Evolutionary conservation across 345 rosid genomes (phyloP).

Genomic region (Anacardium occidentale): DNA sequence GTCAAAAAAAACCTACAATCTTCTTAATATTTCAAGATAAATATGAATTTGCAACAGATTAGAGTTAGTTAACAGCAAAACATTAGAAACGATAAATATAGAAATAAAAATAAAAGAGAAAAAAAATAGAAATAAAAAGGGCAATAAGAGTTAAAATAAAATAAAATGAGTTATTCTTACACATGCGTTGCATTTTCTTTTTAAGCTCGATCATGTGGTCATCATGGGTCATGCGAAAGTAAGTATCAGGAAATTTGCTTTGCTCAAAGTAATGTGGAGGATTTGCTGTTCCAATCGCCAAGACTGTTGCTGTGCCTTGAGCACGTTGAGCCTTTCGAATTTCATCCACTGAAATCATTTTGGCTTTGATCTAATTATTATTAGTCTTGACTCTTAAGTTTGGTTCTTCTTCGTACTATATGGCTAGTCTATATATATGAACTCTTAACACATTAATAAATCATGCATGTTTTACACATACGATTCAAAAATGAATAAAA

Average conservation of each 20-base stretch:
- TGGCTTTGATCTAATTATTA: no score
- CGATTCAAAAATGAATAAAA: no score
- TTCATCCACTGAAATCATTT: not conserved
- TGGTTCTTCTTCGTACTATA: no score
- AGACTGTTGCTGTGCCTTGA: conserved; percentile 42
- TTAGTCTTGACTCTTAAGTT: no score
- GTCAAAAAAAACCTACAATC: no score
- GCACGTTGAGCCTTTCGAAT: conserved; percentile 33
- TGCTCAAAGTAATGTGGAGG: conserved; percentile 42
- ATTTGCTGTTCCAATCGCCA: conserved; percentile 21
- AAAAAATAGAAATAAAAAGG: no score
- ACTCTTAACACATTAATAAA: no score
- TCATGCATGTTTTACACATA: no score
- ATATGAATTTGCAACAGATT: no score
- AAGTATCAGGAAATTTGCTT: conserved; percentile 34
- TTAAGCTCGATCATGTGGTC: conserved; percentile 46
- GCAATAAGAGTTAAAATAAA: not conserved
- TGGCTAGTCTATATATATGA: not conserved
- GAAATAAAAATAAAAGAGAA: not conserved
- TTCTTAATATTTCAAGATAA: no score
- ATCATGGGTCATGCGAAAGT: conserved; percentile 40
- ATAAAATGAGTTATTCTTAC: conserved; percentile 26
- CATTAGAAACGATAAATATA: no score
- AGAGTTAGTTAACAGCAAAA: no score
- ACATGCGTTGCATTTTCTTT: conserved; percentile 51